A percentile compares a stretch with the other conserved stretches of the same genome.
These are phyloP conservation scores for Emmonsiellopsis sp. DNA, from an alignment of 2,329 filamentous ascomycete species.

Conservation along the genomic window DNA sequence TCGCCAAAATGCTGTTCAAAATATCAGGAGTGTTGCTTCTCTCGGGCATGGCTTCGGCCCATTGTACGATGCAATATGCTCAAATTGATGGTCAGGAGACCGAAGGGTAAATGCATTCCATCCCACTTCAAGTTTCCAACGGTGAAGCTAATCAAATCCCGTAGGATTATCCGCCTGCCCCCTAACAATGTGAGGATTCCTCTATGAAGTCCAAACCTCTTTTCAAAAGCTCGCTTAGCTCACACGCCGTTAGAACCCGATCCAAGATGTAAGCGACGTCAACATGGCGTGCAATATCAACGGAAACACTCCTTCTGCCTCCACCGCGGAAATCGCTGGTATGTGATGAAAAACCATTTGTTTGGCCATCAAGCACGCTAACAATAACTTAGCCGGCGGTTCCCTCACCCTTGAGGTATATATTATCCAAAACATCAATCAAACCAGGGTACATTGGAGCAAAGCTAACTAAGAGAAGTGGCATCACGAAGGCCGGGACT, in stretches of 20 bases:
- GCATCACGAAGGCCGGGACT: neutral
- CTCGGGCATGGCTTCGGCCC: neutral
- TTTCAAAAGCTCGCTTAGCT: neutral
- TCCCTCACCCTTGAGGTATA: neutral
- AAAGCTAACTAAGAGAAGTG: neutral
- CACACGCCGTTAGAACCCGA: slow-evolving; percentile 4
- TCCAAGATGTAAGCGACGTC: slow-evolving; percentile 4
- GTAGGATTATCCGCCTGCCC: neutral
- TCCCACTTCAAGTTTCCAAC: neutral
- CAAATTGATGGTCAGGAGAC: neutral
- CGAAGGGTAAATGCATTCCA: neutral
- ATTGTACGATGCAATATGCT: neutral
- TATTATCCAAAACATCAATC: neutral
- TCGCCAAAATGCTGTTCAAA: neutral
- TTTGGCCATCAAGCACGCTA: slow-evolving; percentile 4
- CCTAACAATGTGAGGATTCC: neutral
- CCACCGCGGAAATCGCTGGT: slow-evolving; percentile 8
- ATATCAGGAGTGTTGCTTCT: neutral
- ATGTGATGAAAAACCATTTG: slow-evolving; percentile 3
- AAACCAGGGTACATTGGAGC: neutral
- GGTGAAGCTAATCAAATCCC: neutral
- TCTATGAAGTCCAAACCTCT: neutral
- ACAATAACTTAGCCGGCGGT: neutral
- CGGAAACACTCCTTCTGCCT: slow-evolving; percentile 4
- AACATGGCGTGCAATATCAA: slow-evolving; percentile 12